phyloP scores from a whole-genome alignment of 2,329 filamentous ascomycete genomes.

The Colletotrichum navitas region DNA sequence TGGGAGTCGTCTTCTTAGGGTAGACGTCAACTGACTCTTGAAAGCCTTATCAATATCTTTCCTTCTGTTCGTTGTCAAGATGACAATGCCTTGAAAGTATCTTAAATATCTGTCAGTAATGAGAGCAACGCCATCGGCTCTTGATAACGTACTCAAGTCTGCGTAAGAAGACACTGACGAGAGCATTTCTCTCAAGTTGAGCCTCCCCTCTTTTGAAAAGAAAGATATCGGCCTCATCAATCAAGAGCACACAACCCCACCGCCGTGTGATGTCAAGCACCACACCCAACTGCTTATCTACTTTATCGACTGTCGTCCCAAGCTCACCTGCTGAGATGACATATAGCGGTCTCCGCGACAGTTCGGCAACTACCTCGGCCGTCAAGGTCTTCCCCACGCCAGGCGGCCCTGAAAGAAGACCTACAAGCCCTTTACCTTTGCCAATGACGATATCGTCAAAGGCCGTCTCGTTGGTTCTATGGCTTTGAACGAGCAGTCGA shows the following conservation, averaged over 20 bases:
- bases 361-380: slow-evolving; percentile 44
- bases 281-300: not conserved
- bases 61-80: not conserved
- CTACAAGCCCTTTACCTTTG: slow-evolving; percentile 59
- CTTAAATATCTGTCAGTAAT: not conserved
- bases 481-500: not conserved
- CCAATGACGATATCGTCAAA: slow-evolving; percentile 56
- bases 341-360: not conserved
- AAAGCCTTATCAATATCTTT: slow-evolving; percentile 12
- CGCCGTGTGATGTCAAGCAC: not conserved
- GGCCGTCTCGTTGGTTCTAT: not conserved
- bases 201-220: slow-evolving; percentile 76
- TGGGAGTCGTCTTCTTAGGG: no score
- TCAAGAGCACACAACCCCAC: slow-evolving; percentile 86
- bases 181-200: slow-evolving; percentile 48
- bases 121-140: not conserved
- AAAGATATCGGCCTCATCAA: slow-evolving; percentile 89
- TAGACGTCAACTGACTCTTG: not conserved
- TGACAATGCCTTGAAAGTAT: not conserved
- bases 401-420: slow-evolving; percentile 60
- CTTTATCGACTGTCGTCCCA: not conserved
- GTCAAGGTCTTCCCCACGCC: slow-evolving; percentile 64
- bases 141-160: not conserved
- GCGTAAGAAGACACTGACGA: slow-evolving; percentile 2
- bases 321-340: slow-evolving; percentile 31